Evolutionary conservation across 2,329 filamentous ascomycete species (phyloP).

Genomic region (Tolypocladium capitatum): DNA sequence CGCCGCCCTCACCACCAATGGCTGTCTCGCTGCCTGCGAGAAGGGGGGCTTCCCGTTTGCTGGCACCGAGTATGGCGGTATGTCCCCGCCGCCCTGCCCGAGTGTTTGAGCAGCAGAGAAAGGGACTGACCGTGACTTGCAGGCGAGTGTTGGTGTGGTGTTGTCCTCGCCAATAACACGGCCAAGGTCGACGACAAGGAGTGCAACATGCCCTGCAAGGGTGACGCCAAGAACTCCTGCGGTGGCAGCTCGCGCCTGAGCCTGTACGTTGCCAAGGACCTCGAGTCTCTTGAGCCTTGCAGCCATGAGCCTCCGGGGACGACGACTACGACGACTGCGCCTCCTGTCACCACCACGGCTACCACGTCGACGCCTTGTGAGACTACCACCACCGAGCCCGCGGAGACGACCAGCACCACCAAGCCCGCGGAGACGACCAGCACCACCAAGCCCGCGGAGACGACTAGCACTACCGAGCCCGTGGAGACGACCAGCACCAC

Average conservation of each 20-base stretch:
- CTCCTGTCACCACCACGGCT: conserved; percentile 2
- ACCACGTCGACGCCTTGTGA: conserved; percentile 6
- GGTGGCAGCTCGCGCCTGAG: conserved; percentile 29
- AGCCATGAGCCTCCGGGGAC: conserved; percentile 17
- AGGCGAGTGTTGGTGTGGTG: conserved; percentile 37
- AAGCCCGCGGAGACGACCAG: conserved; percentile 1
- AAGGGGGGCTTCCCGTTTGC: conserved; percentile 32
- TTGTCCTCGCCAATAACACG: conserved; percentile 36
- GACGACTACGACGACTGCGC: conserved; percentile 14
- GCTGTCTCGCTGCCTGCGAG: conserved; percentile 29
- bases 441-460: conserved; percentile 10
- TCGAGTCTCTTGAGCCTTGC: conserved; percentile 38
- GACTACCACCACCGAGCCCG: conserved; percentile 1
- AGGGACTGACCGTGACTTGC: not conserved
- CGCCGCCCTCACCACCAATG: conserved; percentile 25
- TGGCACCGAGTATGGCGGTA: conserved; percentile 30
- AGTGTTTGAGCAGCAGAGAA: not conserved
- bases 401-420: conserved; percentile 1
- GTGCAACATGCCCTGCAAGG: conserved; percentile 40
- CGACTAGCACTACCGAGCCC: conserved; percentile 11
- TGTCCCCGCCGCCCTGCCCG: not conserved
- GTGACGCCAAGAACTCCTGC: conserved; percentile 27
- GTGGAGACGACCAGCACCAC: not conserved
- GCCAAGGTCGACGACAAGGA: conserved; percentile 18
- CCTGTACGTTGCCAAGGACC: conserved; percentile 33